Conservation (phyloP, 2,329 filamentous ascomycete species). For the Metarhizium guizhouense region DNA sequence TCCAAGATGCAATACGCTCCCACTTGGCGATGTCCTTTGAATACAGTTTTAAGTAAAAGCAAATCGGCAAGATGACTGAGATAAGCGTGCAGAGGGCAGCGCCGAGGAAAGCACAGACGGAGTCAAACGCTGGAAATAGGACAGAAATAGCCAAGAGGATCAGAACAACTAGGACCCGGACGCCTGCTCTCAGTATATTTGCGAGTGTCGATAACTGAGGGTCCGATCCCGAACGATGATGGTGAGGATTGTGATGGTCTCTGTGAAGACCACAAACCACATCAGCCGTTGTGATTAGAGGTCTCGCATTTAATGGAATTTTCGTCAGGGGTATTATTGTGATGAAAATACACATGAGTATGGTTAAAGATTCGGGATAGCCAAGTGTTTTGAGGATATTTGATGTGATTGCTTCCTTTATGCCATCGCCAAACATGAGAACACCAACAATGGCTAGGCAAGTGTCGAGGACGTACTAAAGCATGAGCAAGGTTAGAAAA, state of each 20-base stretch:
- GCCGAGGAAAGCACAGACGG: slow-evolving; percentile 86
- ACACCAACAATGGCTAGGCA: slow-evolving; percentile 76
- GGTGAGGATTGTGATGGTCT: slow-evolving; percentile 22
- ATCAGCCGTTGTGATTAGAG: slow-evolving; percentile 79
- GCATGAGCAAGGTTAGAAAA: not conserved
- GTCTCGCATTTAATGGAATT: slow-evolving; percentile 81
- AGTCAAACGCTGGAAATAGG: slow-evolving; percentile 68
- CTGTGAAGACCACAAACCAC: slow-evolving; percentile 66
- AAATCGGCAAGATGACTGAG: slow-evolving; percentile 79
- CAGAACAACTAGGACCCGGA: slow-evolving; percentile 60
- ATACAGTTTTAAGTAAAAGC: slow-evolving; percentile 88
- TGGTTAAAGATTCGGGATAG: slow-evolving; percentile 65
- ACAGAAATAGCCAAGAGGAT: slow-evolving; percentile 67
- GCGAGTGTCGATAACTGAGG: slow-evolving; percentile 31
- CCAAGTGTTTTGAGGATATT: slow-evolving; percentile 71
- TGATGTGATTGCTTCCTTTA: slow-evolving; percentile 80
- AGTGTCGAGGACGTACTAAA: slow-evolving; percentile 67
- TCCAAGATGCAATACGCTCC: slow-evolving; percentile 60
- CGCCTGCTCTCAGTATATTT: slow-evolving; percentile 42
- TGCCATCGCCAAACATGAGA: slow-evolving; percentile 90
- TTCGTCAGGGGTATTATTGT: slow-evolving; percentile 93
- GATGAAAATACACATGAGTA: slow-evolving; percentile 77
- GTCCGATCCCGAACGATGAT: slow-evolving; percentile 29
- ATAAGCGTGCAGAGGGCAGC: slow-evolving; percentile 88
- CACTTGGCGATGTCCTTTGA: slow-evolving; percentile 54